Evolutionary conservation across 2,329 filamentous ascomycete genomes (phyloP).

Genomic region (Colletotrichum euphorbiae): DNA sequence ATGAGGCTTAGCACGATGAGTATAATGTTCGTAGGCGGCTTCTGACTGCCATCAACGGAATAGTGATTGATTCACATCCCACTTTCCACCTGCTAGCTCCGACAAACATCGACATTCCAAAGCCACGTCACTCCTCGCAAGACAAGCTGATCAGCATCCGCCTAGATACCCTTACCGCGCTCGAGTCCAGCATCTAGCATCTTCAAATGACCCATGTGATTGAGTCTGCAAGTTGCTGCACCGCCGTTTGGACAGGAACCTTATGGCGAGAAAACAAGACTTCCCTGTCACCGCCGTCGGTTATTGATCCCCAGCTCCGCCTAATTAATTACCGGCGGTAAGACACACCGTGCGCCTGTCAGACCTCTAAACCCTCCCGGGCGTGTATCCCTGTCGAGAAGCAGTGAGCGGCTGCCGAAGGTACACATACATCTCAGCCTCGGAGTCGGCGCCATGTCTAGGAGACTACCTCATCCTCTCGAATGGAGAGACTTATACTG

Average conservation of each 20-base stretch:
- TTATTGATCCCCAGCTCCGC: conserved; percentile 1
- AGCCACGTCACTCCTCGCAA: conserved; percentile 15
- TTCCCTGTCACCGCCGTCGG: conserved; percentile 9
- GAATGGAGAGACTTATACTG: background rate
- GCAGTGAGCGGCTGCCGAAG: conserved; percentile 14
- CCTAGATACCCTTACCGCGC: background rate
- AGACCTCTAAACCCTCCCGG: conserved; percentile 29
- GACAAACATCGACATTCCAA: background rate
- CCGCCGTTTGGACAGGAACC: background rate
- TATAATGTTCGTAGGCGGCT: no score
- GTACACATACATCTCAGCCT: background rate
- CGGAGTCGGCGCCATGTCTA: no score
- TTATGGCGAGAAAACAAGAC: conserved; percentile 2
- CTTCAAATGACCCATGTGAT: background rate
- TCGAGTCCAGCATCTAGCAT: background rate
- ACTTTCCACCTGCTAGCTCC: background rate
- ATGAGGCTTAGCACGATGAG: background rate
- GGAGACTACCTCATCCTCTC: background rate
- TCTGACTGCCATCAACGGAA: background rate
- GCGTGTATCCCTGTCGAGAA: background rate
- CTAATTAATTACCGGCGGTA: background rate
- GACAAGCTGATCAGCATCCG: background rate
- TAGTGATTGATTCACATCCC: background rate
- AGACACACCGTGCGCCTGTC: conserved; percentile 16
- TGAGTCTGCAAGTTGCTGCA: background rate